These are phyloP conservation scores for Leishmania major DNA, from an alignment of 208 protist species.

Conservation along the genomic window DNA sequence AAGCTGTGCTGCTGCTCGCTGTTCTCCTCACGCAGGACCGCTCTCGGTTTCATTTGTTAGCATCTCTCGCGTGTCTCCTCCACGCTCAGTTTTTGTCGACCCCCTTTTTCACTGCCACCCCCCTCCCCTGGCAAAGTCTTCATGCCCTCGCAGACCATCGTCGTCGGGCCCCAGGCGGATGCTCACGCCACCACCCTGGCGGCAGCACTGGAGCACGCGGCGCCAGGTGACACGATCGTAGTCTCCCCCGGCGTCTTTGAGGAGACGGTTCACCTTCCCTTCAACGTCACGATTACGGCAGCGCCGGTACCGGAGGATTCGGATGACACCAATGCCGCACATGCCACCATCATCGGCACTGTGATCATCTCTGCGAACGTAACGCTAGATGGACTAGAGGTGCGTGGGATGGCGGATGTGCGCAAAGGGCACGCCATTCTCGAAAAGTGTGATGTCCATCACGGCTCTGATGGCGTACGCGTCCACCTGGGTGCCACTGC, in stretches of 20 bases:
- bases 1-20: neutral
- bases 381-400: constrained; percentile 50
- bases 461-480: constrained; percentile 78
- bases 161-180: constrained; percentile 40
- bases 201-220: constrained; percentile 53
- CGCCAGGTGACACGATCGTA: constrained; percentile 58
- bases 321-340: constrained; percentile 17
- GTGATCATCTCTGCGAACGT: constrained; percentile 57
- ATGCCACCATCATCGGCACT: constrained; percentile 46
- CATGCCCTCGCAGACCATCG: constrained; percentile 30
- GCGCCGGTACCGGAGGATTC: neutral
- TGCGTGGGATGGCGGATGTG: constrained; percentile 72
- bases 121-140: neutral
- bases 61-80: neutral
- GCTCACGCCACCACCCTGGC: constrained; percentile 64
- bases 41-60: neutral
- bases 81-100: neutral
- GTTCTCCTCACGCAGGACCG: neutral
- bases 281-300: constrained; percentile 51
- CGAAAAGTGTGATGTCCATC: constrained; percentile 79
- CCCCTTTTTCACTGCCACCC: neutral
- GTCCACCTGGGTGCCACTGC: constrained; percentile 49
- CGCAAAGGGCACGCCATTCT: constrained; percentile 72
- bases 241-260: constrained; percentile 80
- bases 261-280: constrained; percentile 57